Conservation (phyloP, 257 asterid species). For the Solanum corneliomulleri region DNA sequence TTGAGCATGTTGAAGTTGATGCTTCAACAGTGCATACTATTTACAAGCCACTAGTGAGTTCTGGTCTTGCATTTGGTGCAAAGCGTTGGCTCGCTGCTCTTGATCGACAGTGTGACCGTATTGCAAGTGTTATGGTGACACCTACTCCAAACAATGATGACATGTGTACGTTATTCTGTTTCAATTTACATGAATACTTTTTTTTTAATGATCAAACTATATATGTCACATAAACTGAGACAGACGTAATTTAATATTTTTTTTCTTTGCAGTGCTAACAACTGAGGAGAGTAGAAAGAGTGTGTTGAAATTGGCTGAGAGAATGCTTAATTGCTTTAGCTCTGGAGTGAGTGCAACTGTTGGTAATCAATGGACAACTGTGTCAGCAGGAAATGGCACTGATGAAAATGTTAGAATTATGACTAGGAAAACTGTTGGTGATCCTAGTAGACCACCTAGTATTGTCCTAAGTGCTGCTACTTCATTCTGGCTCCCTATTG, state of each 20-base stretch:
- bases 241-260: neutral
- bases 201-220: neutral
- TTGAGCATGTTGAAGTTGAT: conserved; percentile 47
- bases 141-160: conserved; percentile 1
- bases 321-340: conserved; percentile 30
- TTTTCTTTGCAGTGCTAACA: neutral
- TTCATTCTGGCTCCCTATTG: conserved; percentile 43
- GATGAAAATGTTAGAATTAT: conserved; percentile 23
- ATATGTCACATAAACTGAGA: neutral
- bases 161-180: neutral
- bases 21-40: conserved; percentile 13
- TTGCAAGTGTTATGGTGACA: neutral
- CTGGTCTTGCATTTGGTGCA: conserved; percentile 58
- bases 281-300: conserved; percentile 13
- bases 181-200: neutral
- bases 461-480: conserved; percentile 22
- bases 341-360: conserved; percentile 18
- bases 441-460: conserved; percentile 27
- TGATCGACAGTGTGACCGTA: conserved; percentile 32
- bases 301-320: conserved; percentile 25
- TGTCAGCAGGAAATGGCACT: conserved; percentile 18
- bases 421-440: conserved; percentile 30
- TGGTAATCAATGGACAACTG: conserved; percentile 24
- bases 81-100: conserved; percentile 42
- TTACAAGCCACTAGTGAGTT: conserved; percentile 32